Conservation (phyloP, 1,284 basidiomycete genomes). For the Phellinidium pouzarii region DNA sequence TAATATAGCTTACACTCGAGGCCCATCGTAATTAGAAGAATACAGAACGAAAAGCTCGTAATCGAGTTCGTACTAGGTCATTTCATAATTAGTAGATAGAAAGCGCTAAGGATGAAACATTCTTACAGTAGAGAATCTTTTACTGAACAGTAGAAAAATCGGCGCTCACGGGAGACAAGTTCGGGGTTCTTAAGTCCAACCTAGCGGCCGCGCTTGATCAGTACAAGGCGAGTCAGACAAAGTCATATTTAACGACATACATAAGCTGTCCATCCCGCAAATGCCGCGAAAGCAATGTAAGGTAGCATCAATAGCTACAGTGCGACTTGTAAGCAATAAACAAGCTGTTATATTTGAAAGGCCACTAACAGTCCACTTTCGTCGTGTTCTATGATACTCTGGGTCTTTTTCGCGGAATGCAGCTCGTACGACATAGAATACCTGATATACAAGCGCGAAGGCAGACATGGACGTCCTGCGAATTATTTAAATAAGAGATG, state of each 20-base stretch:
- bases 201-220: slow-evolving; percentile 26
- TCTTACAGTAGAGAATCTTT: slow-evolving; percentile 33
- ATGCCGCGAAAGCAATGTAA: slow-evolving; percentile 34
- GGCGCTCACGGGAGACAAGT: slow-evolving; percentile 36
- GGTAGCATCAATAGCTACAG: slow-evolving; percentile 36
- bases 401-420: slow-evolving; percentile 18
- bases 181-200: slow-evolving; percentile 33
- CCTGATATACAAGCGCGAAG: slow-evolving; percentile 39
- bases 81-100: slow-evolving; percentile 2
- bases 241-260: slow-evolving; percentile 23
- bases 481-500: background rate
- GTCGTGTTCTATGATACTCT: slow-evolving; percentile 29
- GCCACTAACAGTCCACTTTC: slow-evolving; percentile 29
- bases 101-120: background rate
- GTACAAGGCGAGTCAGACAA: background rate
- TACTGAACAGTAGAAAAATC: slow-evolving; percentile 46
- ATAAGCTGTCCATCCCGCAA: slow-evolving; percentile 33
- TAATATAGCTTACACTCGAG: slow-evolving; percentile 26
- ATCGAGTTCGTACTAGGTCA: slow-evolving; percentile 33
- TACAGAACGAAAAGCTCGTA: slow-evolving; percentile 32
- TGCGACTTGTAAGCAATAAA: background rate
- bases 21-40: slow-evolving; percentile 31
- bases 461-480: slow-evolving; percentile 36
- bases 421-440: slow-evolving; percentile 37
- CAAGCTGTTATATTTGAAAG: background rate